Evolutionary conservation across 768 basidiomycete genomes (phyloP).

Genomic region (Trametes villosa): DNA sequence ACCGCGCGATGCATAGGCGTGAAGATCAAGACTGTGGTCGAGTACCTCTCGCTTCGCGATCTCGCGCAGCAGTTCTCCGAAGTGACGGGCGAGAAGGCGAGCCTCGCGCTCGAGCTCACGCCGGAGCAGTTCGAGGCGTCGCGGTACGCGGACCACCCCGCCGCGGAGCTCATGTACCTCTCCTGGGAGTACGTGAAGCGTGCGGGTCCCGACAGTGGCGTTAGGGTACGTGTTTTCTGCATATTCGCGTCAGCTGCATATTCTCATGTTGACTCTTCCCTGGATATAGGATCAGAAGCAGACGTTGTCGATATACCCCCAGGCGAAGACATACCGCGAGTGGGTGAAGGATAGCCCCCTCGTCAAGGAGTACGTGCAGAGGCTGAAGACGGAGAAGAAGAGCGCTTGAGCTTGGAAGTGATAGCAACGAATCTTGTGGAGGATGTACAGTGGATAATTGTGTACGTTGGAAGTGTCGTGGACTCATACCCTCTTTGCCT

Average conservation of each 20-base stretch:
- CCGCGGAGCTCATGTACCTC: slow-evolving; percentile 15
- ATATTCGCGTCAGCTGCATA: not conserved
- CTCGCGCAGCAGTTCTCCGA: slow-evolving; percentile 12
- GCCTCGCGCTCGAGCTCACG: slow-evolving; percentile 16
- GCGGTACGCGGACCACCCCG: slow-evolving; percentile 12
- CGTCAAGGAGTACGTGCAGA: slow-evolving; percentile 7
- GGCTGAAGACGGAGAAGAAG: slow-evolving; percentile 9
- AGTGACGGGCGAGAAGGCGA: slow-evolving; percentile 16
- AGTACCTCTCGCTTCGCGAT: slow-evolving; percentile 10
- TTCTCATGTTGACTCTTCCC: not conserved
- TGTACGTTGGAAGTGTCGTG: too few species aligned
- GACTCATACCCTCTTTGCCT: too few species aligned
- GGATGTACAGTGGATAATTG: too few species aligned
- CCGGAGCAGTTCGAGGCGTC: slow-evolving; percentile 12
- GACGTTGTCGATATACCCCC: slow-evolving; percentile 14
- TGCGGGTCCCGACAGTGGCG: slow-evolving; percentile 6
- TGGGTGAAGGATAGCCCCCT: slow-evolving; percentile 15
- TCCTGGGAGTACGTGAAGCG: slow-evolving; percentile 11
- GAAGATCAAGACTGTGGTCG: slow-evolving; percentile 18
- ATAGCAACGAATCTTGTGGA: too few species aligned
- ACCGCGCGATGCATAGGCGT: not conserved
- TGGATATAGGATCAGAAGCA: slow-evolving; percentile 3
- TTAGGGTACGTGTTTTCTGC: not conserved
- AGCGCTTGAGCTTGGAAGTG: not conserved
- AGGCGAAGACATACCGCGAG: slow-evolving; percentile 16